These are phyloP conservation scores for Emericellopsis cladophorae DNA, from an alignment of 2,329 filamentous ascomycete genomes.

Conservation along the genomic window DNA sequence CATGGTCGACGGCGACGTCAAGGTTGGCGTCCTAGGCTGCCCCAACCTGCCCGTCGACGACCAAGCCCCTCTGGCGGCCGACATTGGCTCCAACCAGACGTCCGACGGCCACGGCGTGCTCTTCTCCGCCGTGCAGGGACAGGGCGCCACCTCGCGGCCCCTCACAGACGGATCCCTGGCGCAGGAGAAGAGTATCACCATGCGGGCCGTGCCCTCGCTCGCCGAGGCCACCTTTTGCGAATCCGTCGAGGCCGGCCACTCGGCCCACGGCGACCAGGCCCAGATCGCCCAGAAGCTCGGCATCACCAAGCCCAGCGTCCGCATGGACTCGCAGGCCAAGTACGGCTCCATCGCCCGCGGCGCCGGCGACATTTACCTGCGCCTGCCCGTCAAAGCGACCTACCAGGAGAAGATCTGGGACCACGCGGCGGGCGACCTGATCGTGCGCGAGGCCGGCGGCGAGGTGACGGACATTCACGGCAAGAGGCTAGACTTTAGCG, in stretches of 20 bases:
- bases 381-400: constrained; percentile 70
- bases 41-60: constrained; percentile 91
- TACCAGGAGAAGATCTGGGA: constrained; percentile 99
- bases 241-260: constrained; percentile 88
- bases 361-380: constrained; percentile 86
- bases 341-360: constrained; percentile 92
- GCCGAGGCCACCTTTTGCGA: constrained; percentile 86
- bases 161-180: constrained; percentile 41
- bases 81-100: constrained; percentile 60
- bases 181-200: constrained; percentile 52
- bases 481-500: constrained; percentile 72
- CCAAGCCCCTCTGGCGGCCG: constrained; percentile 40
- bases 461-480: constrained; percentile 83
- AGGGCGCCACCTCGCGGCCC: constrained; percentile 71
- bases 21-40: constrained; percentile 88
- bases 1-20: constrained; percentile 86
- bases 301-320: constrained; percentile 78
- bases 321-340: constrained; percentile 97
- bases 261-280: constrained; percentile 76
- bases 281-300: constrained; percentile 69
- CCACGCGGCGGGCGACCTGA: constrained; percentile 87
- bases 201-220: constrained; percentile 67
- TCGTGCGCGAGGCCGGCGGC: constrained; percentile 88
- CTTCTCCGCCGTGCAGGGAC: constrained; percentile 69
- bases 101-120: constrained; percentile 74